A percentile compares a stretch with the other conserved stretches of the same genome.
These are phyloP conservation scores for Monosporascus sp. DNA, from an alignment of 2,329 filamentous ascomycete genomes.

Conservation along the genomic window DNA sequence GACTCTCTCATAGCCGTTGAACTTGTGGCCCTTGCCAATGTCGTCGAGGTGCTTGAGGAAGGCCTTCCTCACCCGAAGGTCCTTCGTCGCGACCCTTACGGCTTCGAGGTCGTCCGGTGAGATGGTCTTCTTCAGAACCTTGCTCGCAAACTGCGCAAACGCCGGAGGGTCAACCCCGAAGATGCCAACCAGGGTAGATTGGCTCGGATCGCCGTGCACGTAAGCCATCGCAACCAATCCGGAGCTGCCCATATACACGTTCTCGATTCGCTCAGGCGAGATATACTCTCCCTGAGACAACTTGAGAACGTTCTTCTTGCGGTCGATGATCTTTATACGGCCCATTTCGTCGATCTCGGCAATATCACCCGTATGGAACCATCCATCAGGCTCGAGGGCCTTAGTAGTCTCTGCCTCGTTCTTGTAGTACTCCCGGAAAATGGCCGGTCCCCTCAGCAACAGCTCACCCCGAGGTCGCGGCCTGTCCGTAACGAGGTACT, in stretches of 20 bases:
- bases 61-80: constrained; percentile 67
- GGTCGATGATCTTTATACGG: constrained; percentile 89
- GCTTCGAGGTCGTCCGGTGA: constrained; percentile 58
- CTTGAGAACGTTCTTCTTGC: constrained; percentile 99
- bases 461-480: constrained; percentile 88
- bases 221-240: constrained; percentile 75
- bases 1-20: constrained; percentile 87
- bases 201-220: constrained; percentile 82
- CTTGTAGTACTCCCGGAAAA: constrained; percentile 86
- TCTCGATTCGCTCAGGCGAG: constrained; percentile 94
- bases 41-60: constrained; percentile 74
- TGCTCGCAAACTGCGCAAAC: constrained; percentile 77
- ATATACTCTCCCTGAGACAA: constrained; percentile 97
- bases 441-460: constrained; percentile 70
- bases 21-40: constrained; percentile 77
- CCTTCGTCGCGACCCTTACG: constrained; percentile 60
- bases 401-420: constrained; percentile 84
- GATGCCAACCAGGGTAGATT: constrained; percentile 77
- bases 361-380: constrained; percentile 97
- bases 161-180: constrained; percentile 82
- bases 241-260: constrained; percentile 80
- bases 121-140: constrained; percentile 66
- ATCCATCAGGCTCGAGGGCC: constrained; percentile 78
- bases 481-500: constrained; percentile 83
- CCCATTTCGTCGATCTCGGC: constrained; percentile 78